A percentile compares a stretch with the other conserved stretches of the same genome.
Evolutionary conservation across 306 rosid genomes (phyloP).

Genomic region (Trifolium repens): DNA sequence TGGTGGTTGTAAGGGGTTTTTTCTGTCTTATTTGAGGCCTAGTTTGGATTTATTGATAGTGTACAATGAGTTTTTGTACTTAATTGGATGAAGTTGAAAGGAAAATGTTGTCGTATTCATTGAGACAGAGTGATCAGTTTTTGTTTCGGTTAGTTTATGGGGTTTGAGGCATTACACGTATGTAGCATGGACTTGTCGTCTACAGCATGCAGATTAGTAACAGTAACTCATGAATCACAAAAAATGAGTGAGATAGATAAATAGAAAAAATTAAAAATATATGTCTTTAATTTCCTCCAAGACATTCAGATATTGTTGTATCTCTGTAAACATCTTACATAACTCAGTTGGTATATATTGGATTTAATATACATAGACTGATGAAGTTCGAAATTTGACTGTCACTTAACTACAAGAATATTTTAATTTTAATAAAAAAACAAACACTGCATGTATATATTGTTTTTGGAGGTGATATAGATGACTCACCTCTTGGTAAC

Average conservation of each 20-base stretch:
- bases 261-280: too few relatives aligned
- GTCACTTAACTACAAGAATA: too few relatives aligned
- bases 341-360: too few relatives aligned
- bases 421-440: too few relatives aligned
- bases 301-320: too few relatives aligned
- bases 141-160: constrained; percentile 32
- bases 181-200: constrained; percentile 17
- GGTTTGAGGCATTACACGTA: constrained; percentile 61
- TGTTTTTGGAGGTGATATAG: too few relatives aligned
- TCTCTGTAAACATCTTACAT: too few relatives aligned
- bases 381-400: too few relatives aligned
- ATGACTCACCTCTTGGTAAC: too few relatives aligned
- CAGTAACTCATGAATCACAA: constrained; percentile 3
- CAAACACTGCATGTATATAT: too few relatives aligned
- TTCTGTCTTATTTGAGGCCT: constrained; percentile 44
- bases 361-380: too few relatives aligned
- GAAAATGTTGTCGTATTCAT: constrained; percentile 33
- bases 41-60: constrained; percentile 52
- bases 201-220: background rate
- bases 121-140: constrained; percentile 38
- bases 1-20: constrained; percentile 48
- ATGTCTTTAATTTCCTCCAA: too few relatives aligned
- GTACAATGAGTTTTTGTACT: constrained; percentile 29
- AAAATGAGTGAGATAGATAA: background rate
- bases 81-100: constrained; percentile 25